Percentiles rank a stretch among this genome's conserved stretches.
These are phyloP conservation scores for Halophytophthora polymorphica DNA, from an alignment of 352 stramenopile genomes.

Conservation along the genomic window DNA sequence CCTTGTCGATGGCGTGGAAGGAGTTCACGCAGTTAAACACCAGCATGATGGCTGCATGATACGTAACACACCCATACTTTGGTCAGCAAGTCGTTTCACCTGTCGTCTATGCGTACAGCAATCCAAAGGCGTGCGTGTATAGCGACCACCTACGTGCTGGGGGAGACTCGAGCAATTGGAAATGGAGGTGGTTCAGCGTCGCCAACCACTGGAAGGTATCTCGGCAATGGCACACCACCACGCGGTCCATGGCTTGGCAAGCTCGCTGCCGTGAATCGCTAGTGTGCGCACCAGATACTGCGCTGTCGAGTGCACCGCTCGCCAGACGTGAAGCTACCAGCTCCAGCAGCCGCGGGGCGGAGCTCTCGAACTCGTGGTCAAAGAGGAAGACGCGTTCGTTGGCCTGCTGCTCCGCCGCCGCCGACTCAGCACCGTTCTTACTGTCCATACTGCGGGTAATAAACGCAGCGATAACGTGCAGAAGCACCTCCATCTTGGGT, in stretches of 20 bases:
- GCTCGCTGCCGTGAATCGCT: conserved; percentile 7
- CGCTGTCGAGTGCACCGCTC: conserved; percentile 4
- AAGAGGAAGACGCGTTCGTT: conserved; percentile 59
- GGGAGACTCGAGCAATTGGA: conserved; percentile 45
- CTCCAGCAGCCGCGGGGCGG: conserved; percentile 20
- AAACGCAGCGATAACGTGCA: conserved; percentile 59
- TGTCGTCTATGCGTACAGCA: background rate
- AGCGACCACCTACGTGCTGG: conserved; percentile 36
- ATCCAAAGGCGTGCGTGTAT: background rate
- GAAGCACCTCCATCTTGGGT: conserved; percentile 41
- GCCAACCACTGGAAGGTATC: conserved; percentile 76
- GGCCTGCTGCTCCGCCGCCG: conserved; percentile 2
- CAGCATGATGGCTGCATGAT: conserved; percentile 42
- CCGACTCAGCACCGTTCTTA: background rate
- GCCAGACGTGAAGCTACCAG: conserved; percentile 19
- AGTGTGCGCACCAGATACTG: conserved; percentile 9
- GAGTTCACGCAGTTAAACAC: conserved; percentile 63
- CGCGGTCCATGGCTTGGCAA: conserved; percentile 27
- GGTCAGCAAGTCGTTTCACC: conserved; percentile 1
- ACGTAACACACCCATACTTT: background rate
- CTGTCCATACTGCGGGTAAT: conserved; percentile 21
- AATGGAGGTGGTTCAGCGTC: conserved; percentile 72
- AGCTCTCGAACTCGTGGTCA: conserved; percentile 57
- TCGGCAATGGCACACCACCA: conserved; percentile 45
- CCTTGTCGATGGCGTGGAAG: conserved; percentile 70